Base-by-base conservation (phyloP, 768 basidiomycete genomes). In the Agrocybe pediades region DNA sequence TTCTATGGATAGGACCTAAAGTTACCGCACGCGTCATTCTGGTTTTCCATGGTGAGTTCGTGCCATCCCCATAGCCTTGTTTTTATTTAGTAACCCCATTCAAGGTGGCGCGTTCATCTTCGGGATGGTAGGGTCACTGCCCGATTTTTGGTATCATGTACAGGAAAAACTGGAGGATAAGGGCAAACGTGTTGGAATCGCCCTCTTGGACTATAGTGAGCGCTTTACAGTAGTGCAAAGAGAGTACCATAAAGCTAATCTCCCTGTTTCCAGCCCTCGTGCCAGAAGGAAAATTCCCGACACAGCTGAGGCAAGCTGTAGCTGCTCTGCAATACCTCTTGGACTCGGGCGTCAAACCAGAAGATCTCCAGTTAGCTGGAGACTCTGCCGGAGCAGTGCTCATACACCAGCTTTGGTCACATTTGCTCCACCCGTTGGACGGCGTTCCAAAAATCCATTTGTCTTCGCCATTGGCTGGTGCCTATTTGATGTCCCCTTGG, bases 401-500 rank as follows among this genome's bases (percentile, higher is more conserved):
- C 17, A 57, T 70, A 16, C 58, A 74, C 19, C 70, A 75, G 53
- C 52, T 75, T 24, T 25, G 76, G n/a, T 71, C 70, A 0, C 71
- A 75, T 47, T 58, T 72, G 11, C 63, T 76, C 2, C 75, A 75
- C 46, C 75, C 75, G 0, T 51, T 71, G 3, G 50, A 62, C 1
- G 58, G 51, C 19, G 53, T 73, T 5, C 68, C 69, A 0, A 50
- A 53, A 17, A 27, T 73, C 8, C 45, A 50, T 2, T 57, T 69
- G 9, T 42, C 58, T 2, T 44, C 49, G 2, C 63, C 67, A 7
- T 49, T 78, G 17, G 60, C 65, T 15, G 70, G 73, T 3, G 64
- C 64, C 2, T 72, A 65, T 49, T 58, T 75, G 49, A 72, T 76
- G 64, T 77, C 75, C 3, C 76, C 76, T 15, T 78, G 75, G 76